Evolutionary conservation across 2,329 filamentous ascomycete genomes (phyloP).

Genomic region (Sarocladiaceae sp.): DNA sequence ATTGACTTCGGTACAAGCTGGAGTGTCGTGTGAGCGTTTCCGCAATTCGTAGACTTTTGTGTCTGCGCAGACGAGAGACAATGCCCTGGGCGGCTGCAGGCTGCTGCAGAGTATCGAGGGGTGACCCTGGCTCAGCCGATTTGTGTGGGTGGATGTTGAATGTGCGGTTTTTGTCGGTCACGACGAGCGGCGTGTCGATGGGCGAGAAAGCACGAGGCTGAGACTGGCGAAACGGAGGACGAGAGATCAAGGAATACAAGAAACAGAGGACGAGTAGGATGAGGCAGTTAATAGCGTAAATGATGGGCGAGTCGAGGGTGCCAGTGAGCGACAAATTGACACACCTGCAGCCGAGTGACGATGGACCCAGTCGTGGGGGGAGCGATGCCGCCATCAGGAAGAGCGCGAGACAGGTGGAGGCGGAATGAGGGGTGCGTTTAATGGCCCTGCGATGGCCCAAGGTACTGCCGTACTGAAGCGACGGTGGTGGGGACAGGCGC

Average conservation of each 20-base stretch:
- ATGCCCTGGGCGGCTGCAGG: constrained; percentile 8
- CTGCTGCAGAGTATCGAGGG: constrained; percentile 6
- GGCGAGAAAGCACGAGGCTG: background rate
- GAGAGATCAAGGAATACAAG: background rate
- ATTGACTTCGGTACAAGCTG: too few relatives aligned
- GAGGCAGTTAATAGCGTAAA: constrained; percentile 4
- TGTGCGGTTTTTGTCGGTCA: background rate
- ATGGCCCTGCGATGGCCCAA: background rate
- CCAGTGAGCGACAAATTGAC: constrained; percentile 8
- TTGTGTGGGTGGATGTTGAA: constrained; percentile 1
- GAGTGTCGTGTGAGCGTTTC: constrained; percentile 2
- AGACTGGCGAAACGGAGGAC: background rate
- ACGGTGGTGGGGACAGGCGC: background rate
- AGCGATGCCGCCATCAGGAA: background rate
- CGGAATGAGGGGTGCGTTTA: background rate
- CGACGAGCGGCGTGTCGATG: background rate
- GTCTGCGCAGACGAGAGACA: background rate
- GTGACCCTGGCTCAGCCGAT: background rate
- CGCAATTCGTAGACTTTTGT: background rate
- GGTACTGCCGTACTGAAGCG: background rate
- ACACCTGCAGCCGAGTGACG: background rate
- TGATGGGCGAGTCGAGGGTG: background rate
- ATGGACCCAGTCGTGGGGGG: constrained; percentile 8
- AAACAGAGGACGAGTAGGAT: background rate
- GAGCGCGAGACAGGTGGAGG: background rate